These are phyloP conservation scores for Penicillium sp. DNA, from an alignment of 2,329 filamentous ascomycete genomes.

Conservation along the genomic window DNA sequence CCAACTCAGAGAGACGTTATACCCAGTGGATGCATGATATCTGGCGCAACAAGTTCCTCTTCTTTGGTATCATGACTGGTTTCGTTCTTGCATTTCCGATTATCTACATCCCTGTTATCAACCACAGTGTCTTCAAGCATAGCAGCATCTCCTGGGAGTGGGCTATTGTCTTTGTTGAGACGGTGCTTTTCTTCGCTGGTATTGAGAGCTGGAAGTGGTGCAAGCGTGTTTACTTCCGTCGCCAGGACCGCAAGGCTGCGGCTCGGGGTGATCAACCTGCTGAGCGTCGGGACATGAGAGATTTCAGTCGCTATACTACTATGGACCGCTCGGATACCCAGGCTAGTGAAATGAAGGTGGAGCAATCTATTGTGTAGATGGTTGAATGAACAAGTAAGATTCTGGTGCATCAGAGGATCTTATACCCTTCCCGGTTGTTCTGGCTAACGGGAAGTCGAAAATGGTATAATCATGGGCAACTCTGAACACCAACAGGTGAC, in stretches of 20 bases:
- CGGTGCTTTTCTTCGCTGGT: constrained; percentile 61
- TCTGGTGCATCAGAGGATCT: background rate
- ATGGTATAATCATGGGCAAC: too few species aligned
- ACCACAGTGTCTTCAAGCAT: constrained; percentile 64
- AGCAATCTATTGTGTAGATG: constrained; percentile 29
- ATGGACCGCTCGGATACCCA: constrained; percentile 34
- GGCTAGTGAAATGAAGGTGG: constrained; percentile 27
- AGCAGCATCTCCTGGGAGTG: constrained; percentile 66
- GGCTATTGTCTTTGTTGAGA: constrained; percentile 63
- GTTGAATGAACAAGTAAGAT: background rate
- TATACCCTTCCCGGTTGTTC: too few species aligned
- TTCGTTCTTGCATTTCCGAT: constrained; percentile 58
- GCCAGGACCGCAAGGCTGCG: constrained; percentile 17
- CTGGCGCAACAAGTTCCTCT: constrained; percentile 70
- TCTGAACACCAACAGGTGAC: too few species aligned
- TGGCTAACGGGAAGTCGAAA: too few species aligned
- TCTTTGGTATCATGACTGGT: constrained; percentile 61
- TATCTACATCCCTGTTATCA: constrained; percentile 67
- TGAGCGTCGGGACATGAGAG: constrained; percentile 16
- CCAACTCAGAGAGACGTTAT: constrained; percentile 57
- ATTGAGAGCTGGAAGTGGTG: constrained; percentile 66
- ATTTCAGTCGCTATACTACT: constrained; percentile 34
- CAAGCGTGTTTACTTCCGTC: constrained; percentile 58
- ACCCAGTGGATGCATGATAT: constrained; percentile 66
- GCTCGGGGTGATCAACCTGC: constrained; percentile 2